Base-by-base conservation (phyloP, 306 rosid genomes). In the Erythrophleum fordii region DNA sequence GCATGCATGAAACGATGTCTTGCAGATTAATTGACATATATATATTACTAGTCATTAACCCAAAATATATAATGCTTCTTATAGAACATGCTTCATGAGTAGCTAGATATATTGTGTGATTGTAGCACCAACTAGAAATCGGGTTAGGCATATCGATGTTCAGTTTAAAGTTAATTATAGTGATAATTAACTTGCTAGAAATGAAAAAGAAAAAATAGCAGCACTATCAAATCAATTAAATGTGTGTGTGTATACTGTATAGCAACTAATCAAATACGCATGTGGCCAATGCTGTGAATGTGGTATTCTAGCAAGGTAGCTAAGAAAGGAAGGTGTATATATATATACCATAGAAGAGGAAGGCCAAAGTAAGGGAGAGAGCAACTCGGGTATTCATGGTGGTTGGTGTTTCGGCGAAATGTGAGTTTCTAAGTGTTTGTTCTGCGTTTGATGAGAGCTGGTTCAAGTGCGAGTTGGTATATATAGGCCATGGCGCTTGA, bases 311-410 rank as follows among this genome's bases (percentile, higher is more conserved):
- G 48, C 8, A 39, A 7, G 1, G 42, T 8, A 61, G 75, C n/a
- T 11, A 35, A 31, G 29, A 60, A 68, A 61, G 26, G 18, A n/a
- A 25, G 26, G 56, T 20, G n/a, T 16, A 26, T 8, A n/a, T n/a
- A 11, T 35, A 34, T 58, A 56, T 84, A 89, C 94, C 90, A 26
- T 72, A 80, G 46, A 88, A 83, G 83, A 76, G 51, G 82, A 80
- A 61, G 61, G 78, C 76, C 76, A 87, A 69, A 69, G 72, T 16
- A 69, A 85, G 59, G 61, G 77, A 39, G 51, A 83, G 37, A 16
- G 71, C 73, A 18, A 73, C 29, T 67, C 18, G 84, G 51, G 81
- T 13, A 59, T 76, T 68, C 91, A 82, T 75, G 8, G 8, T 62
- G 44, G 58, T 20, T 31, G 64, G 6, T 48, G 28, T 48, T 22